A percentile compares a stretch with the other conserved stretches of the same genome.
phyloP scores from a whole-genome alignment of 768 basidiomycete genomes.

The Suillus hirtellus region DNA sequence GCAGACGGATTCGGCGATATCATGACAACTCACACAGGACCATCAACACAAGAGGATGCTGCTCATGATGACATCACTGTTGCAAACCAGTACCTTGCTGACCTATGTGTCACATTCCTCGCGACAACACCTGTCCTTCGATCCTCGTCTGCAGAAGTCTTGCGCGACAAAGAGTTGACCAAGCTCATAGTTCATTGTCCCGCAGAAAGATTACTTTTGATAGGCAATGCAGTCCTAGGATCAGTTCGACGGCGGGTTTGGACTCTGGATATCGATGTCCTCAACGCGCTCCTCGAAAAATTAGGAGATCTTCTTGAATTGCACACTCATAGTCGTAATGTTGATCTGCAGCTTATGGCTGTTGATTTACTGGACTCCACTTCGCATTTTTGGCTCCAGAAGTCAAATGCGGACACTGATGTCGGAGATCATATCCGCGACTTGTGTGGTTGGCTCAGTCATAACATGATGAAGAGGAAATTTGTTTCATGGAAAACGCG shows the following conservation, averaged over 20 bases:
- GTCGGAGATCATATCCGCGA: slow-evolving; percentile 45
- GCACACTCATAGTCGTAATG: slow-evolving; percentile 58
- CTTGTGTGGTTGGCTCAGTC: slow-evolving; percentile 58
- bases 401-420: slow-evolving; percentile 30
- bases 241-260: slow-evolving; percentile 58
- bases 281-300: slow-evolving; percentile 55
- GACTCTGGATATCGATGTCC: slow-evolving; percentile 47
- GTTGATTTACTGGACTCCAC: slow-evolving; percentile 69
- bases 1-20: slow-evolving; percentile 61
- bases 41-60: slow-evolving; percentile 31
- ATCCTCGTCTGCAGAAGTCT: slow-evolving; percentile 54
- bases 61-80: slow-evolving; percentile 29
- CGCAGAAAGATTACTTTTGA: slow-evolving; percentile 55
- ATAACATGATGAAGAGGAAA: slow-evolving; percentile 39
- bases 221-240: slow-evolving; percentile 56
- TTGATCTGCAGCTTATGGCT: slow-evolving; percentile 51
- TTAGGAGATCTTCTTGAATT: slow-evolving; percentile 51
- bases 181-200: slow-evolving; percentile 51
- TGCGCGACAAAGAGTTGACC: slow-evolving; percentile 61
- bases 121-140: slow-evolving; percentile 64
- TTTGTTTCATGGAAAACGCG: slow-evolving; percentile 68
- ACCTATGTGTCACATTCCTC: slow-evolving; percentile 60
- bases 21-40: slow-evolving; percentile 37
- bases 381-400: slow-evolving; percentile 54
- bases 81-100: slow-evolving; percentile 39